phyloP scores from a whole-genome alignment of 495 filamentous ascomycete species.

The Talaromyces liani region DNA sequence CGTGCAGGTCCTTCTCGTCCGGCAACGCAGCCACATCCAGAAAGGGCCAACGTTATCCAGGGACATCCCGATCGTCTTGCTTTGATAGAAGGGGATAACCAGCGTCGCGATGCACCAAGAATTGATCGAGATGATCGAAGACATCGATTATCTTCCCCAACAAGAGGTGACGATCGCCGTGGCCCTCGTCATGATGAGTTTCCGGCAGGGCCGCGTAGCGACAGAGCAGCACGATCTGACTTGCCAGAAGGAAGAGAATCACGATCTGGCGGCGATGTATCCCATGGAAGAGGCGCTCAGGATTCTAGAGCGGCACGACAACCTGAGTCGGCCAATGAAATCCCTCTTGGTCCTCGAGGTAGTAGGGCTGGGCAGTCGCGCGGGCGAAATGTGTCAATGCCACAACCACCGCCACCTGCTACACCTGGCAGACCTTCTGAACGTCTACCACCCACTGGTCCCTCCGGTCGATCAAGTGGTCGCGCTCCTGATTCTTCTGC shows the following conservation, averaged over 20 bases:
- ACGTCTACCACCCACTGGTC: conserved; percentile 31
- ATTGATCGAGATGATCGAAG: conserved; percentile 32
- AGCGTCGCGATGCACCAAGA: conserved; percentile 25
- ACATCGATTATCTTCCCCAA: conserved; percentile 23
- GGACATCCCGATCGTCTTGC: conserved; percentile 25
- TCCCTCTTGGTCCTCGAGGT: conserved; percentile 66
- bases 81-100: conserved; percentile 17
- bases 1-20: conserved; percentile 25
- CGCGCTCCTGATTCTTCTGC: conserved; percentile 12
- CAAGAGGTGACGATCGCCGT: conserved; percentile 27
- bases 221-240: conserved; percentile 21
- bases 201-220: conserved; percentile 33
- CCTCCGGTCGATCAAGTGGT: conserved; percentile 25
- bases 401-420: conserved; percentile 14
- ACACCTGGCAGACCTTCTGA: conserved; percentile 23
- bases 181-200: conserved; percentile 27
- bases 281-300: conserved; percentile 48
- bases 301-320: conserved; percentile 25
- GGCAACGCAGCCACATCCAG: conserved; percentile 21
- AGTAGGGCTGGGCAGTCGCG: conserved; percentile 27
- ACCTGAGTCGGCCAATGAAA: conserved; percentile 47
- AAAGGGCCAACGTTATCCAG: conserved; percentile 29
- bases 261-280: conserved; percentile 33
- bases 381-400: conserved; percentile 25
- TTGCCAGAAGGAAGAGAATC: conserved; percentile 23